A percentile compares a stretch with the other conserved stretches of the same genome.
Evolutionary conservation across 139 green algal species (phyloP).

Genomic region (Penium margaritaceum): DNA sequence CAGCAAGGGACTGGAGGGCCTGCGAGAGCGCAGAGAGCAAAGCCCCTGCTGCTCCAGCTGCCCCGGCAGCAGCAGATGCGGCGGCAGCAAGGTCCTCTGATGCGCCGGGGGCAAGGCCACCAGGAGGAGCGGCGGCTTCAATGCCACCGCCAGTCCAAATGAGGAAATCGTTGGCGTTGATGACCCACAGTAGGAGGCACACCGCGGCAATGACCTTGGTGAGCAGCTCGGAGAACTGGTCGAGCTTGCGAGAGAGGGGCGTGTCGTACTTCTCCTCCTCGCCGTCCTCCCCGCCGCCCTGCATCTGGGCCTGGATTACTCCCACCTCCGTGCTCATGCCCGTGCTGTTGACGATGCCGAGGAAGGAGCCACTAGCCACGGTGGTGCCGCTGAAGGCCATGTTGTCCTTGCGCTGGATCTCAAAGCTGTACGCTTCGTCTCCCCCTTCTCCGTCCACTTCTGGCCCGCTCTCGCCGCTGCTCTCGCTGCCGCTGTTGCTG

Average conservation of each 20-base stretch:
- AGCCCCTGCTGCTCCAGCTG: no score
- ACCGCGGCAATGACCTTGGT: constrained; percentile 90
- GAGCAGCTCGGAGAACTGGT: constrained; percentile 88
- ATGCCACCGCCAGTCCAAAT: background rate
- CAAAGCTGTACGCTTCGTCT: background rate
- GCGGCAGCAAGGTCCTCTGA: background rate
- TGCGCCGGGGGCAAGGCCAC: background rate
- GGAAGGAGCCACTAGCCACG: constrained; percentile 69
- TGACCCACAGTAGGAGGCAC: constrained; percentile 92
- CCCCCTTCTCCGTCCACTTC: background rate
- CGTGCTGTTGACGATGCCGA: constrained; percentile 70
- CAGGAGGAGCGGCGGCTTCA: background rate
- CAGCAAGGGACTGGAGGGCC: no score
- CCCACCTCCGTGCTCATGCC: constrained; percentile 96
- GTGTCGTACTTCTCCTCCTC: constrained; percentile 81
- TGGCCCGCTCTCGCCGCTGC: background rate
- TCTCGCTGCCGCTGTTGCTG: background rate
- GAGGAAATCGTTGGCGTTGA: constrained; percentile 94
- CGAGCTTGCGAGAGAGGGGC: constrained; percentile 91
- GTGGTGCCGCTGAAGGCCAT: constrained; percentile 93
- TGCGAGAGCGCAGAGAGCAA: no score
- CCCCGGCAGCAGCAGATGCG: no score
- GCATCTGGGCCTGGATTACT: constrained; percentile 75
- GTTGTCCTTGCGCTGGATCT: constrained; percentile 77
- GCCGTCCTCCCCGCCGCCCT: constrained; percentile 66